Percentiles rank a stretch among this genome's conserved stretches.
Conservation (phyloP, 179 eudicot species). For the Spergularia azorica region DNA sequence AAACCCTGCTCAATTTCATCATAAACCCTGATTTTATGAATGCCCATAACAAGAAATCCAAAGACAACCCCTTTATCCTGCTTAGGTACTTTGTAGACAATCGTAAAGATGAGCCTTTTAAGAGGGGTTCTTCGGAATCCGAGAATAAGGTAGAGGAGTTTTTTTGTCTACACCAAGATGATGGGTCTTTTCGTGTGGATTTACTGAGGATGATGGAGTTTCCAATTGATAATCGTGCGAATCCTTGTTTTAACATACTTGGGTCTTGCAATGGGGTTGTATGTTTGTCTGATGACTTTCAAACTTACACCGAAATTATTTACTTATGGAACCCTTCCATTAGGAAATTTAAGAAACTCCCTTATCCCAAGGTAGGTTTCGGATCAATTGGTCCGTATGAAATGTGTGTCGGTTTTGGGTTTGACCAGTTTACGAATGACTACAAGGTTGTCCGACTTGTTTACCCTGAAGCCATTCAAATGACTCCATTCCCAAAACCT, state of each 20-base stretch:
- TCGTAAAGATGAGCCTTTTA: neutral
- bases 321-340: conserved; percentile 39
- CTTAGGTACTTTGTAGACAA: neutral
- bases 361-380: neutral
- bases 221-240: neutral
- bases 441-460: conserved; percentile 38
- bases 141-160: neutral
- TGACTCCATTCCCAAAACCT: neutral
- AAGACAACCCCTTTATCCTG: neutral
- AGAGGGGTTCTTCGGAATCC: no score
- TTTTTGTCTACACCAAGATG: neutral
- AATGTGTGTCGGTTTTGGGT: conserved; percentile 35
- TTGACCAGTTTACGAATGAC: conserved; percentile 23
- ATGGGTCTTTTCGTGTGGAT: neutral
- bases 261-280: conserved; percentile 33
- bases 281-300: neutral
- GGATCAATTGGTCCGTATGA: conserved; percentile 3
- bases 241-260: conserved; percentile 9
- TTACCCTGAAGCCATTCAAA: neutral
- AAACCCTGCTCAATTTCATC: neutral
- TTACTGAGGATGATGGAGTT: neutral
- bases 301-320: neutral
- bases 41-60: no score
- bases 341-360: conserved; percentile 15
- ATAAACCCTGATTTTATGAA: neutral